These are phyloP conservation scores for Gynostemma pentaphyllum DNA, from an alignment of 306 rosid species.

Conservation along the genomic window DNA sequence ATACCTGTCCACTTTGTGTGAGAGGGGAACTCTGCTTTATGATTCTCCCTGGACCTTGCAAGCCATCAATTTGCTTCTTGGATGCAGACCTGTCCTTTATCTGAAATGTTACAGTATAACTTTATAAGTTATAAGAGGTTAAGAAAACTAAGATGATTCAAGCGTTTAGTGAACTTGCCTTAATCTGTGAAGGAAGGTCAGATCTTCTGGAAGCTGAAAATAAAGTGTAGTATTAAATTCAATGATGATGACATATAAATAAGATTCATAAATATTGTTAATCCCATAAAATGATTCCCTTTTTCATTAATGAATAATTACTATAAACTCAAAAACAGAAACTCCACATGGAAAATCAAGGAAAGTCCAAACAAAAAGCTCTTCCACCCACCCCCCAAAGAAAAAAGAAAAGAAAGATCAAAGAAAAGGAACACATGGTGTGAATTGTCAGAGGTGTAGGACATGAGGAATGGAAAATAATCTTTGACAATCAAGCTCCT, in stretches of 20 bases:
- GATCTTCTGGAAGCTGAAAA: slow-evolving; percentile 49
- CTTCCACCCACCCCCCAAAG: neutral
- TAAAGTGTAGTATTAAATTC: slow-evolving; percentile 9
- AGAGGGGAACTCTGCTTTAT: slow-evolving; percentile 30
- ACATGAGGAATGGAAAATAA: neutral
- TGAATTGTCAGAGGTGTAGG: neutral
- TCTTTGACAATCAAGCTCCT: too few relatives aligned
- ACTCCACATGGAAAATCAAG: neutral
- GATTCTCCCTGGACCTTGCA: slow-evolving; percentile 40
- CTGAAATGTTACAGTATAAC: slow-evolving; percentile 25
- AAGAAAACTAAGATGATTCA: neutral
- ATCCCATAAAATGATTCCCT: neutral
- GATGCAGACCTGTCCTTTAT: slow-evolving; percentile 32
- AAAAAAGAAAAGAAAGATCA: neutral
- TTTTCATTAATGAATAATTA: neutral
- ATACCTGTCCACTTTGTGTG: slow-evolving; percentile 68
- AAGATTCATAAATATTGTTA: neutral
- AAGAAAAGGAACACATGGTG: neutral
- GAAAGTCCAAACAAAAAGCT: too few relatives aligned
- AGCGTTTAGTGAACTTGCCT: slow-evolving; percentile 38
- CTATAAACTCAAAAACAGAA: neutral
- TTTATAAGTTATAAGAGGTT: slow-evolving; percentile 1
- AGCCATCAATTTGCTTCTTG: slow-evolving; percentile 36
- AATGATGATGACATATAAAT: neutral
- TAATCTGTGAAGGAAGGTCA: slow-evolving; percentile 33